Evolutionary conservation across 2,329 filamentous ascomycete species (phyloP).

Genomic region (Colletotrichum eremochloae): DNA sequence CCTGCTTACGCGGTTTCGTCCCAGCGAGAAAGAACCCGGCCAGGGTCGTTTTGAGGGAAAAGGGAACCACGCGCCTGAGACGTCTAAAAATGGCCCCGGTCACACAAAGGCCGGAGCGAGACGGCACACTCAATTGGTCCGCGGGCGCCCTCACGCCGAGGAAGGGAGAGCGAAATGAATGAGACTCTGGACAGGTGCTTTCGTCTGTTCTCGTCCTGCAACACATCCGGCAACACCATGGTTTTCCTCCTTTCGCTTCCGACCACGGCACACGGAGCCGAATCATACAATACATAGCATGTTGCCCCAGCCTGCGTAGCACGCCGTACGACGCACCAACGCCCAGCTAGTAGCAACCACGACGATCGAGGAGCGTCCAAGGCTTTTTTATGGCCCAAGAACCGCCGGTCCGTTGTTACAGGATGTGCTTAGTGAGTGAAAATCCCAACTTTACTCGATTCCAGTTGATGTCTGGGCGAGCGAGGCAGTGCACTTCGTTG

Average conservation of each 20-base stretch:
- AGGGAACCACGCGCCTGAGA: constrained; percentile 34
- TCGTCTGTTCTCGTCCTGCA: constrained; percentile 25
- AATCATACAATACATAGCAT: background rate
- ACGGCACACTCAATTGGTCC: constrained; percentile 1
- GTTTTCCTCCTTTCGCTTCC: constrained; percentile 10
- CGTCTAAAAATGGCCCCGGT: constrained; percentile 35
- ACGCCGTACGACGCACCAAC: constrained; percentile 8
- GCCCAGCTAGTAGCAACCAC: background rate
- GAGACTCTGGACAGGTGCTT: constrained; percentile 11
- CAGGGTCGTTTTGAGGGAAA: constrained; percentile 12
- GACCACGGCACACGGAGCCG: constrained; percentile 23
- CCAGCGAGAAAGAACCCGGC: constrained; percentile 13
- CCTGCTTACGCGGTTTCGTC: constrained; percentile 26
- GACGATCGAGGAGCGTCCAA: constrained; percentile 26
- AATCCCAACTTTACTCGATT: constrained; percentile 36
- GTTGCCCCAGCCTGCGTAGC: background rate
- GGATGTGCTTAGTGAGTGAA: constrained; percentile 4
- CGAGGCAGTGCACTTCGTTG: constrained; percentile 32
- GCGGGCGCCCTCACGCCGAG: background rate
- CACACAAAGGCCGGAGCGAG: background rate
- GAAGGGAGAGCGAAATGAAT: background rate
- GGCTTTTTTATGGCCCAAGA: constrained; percentile 15
- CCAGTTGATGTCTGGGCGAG: constrained; percentile 27
- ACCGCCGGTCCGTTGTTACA: constrained; percentile 31
- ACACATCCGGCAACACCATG: constrained; percentile 34